Base-by-base conservation (phyloP, 2,329 filamentous ascomycete species). In the Botrytis cinerea region DNA sequence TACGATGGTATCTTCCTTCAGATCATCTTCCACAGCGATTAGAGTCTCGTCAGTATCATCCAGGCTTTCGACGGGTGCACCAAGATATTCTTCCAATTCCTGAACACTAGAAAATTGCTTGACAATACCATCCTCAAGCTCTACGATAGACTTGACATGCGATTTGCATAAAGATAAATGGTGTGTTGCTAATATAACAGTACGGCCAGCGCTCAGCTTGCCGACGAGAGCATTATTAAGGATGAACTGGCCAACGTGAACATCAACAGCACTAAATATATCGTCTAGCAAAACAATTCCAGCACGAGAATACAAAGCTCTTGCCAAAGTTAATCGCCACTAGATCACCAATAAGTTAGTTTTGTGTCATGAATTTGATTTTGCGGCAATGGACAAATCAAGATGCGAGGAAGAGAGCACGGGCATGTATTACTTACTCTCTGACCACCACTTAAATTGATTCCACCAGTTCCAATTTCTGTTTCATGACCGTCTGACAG, bases 381-480 rank as follows among this genome's bases (percentile, higher is more conserved):
- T 40, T 68, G 48, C 8, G 9, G 28, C 43, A 45, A 40, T 62
- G 14, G 22, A 14, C 25, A 46, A 22, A 4, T 46, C 28, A 2
- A 32, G 25, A 68, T 57, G 20, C 20, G 48, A 43, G 0, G n/a
- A 18, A 4, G 9, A 28, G 6, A 68, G 46, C 9, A 54, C 5
- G 18, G 20, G 35, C 18, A 38, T 43, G 48, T 12, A 68, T 48
- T 35, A 68, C 66, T 68, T 57, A 68, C 66, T 38, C 61, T 38
- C 82, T 97, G 93, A 0, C 93, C 93, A 75, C 93, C 93, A 74
- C 91, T 93, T 2, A 96, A 85, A 77, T 94, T 94, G 77, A 95
- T 92, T 5, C 93, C 93, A 75, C 95, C 94, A 7, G 92, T 91
- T 25, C 93, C 93, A 71, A 96, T 91, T 78, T 94, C 91, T 0